Conservation (phyloP, 192 early-diverging fungal genomes). For the Dimargaris verticillata region DNA sequence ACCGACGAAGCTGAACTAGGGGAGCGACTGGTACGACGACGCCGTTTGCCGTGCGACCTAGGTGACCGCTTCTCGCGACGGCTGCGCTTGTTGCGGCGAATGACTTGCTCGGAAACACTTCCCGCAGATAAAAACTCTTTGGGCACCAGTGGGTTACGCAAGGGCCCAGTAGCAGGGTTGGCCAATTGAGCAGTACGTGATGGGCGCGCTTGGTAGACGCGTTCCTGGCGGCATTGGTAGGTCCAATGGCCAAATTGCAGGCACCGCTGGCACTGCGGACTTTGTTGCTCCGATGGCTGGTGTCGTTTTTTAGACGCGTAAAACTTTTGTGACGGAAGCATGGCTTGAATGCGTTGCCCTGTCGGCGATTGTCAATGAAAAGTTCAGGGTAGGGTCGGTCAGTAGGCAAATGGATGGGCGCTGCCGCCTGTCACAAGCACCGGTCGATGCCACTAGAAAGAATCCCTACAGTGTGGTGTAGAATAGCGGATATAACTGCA, state of each 20-base stretch:
- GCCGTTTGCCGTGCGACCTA: too few species aligned
- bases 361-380: too few species aligned
- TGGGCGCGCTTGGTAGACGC: background rate
- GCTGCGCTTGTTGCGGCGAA: background rate
- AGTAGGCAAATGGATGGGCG: too few species aligned
- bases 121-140: background rate
- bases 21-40: too few species aligned
- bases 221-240: background rate
- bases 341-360: background rate
- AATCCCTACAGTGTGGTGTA: too few species aligned
- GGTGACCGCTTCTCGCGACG: background rate
- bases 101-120: background rate
- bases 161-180: background rate
- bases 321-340: constrained; percentile 5
- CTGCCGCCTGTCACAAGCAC: too few species aligned
- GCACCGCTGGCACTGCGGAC: constrained; percentile 1
- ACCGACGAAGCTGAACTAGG: background rate
- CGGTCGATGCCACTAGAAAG: too few species aligned
- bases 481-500: too few species aligned
- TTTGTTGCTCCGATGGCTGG: background rate
- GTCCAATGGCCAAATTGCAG: constrained; percentile 5
- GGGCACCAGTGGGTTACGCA: background rate
- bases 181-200: background rate
- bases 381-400: too few species aligned
- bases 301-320: background rate